Percentiles rank a stretch among this genome's conserved stretches.
These are phyloP conservation scores for Botrytis aclada DNA, from an alignment of 2,329 filamentous ascomycete species.

Conservation along the genomic window DNA sequence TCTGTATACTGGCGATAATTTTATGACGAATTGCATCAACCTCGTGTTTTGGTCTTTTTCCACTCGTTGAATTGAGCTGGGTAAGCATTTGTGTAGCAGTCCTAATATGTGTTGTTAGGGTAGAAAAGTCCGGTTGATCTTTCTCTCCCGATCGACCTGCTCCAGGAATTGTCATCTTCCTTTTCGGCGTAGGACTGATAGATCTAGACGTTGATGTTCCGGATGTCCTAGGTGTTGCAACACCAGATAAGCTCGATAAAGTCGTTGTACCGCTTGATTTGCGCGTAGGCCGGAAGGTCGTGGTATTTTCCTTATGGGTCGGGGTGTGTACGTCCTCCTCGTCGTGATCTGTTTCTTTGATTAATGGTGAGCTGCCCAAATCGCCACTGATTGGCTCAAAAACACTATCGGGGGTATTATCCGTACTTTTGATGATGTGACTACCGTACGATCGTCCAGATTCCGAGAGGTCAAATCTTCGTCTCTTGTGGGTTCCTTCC, in stretches of 20 bases:
- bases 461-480: conserved; percentile 69
- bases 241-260: conserved; percentile 56
- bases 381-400: conserved; percentile 81
- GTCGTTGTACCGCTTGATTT: conserved; percentile 61
- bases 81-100: conserved; percentile 85
- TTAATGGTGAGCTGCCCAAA: conserved; percentile 68
- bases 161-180: conserved; percentile 59
- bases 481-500: conserved; percentile 51
- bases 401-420: conserved; percentile 59
- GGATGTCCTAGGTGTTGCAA: conserved; percentile 66
- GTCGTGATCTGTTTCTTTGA: conserved; percentile 53
- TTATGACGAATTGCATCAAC: conserved; percentile 81
- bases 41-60: conserved; percentile 75
- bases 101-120: conserved; percentile 81
- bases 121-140: conserved; percentile 78
- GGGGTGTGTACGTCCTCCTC: conserved; percentile 34
- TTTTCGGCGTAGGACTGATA: conserved; percentile 59
- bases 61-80: conserved; percentile 75
- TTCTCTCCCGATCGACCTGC: conserved; percentile 51
- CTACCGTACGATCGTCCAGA: conserved; percentile 48
- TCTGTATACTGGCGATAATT: conserved; percentile 90
- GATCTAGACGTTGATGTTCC: conserved; percentile 66
- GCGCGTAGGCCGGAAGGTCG: conserved; percentile 46
- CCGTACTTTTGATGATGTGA: conserved; percentile 41
- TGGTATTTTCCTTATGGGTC: conserved; percentile 34